Evolutionary conservation across 2,329 filamentous ascomycete species (phyloP).

Genomic region (Neofusicoccum umdonicola): DNA sequence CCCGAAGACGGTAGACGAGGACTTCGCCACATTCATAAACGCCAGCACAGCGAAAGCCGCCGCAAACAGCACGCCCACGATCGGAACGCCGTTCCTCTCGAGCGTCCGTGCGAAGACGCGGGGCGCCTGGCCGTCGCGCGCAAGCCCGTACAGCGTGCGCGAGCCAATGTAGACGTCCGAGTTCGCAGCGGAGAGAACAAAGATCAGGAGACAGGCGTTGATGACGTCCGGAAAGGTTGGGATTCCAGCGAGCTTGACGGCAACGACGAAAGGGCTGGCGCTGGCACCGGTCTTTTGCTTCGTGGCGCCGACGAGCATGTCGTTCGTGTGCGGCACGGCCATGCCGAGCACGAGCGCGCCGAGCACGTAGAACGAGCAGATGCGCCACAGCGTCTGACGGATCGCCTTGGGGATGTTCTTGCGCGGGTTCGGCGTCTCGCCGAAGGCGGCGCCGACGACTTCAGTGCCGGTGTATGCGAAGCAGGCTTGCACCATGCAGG

Average conservation of each 20-base stretch:
- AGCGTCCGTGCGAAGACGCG: slow-evolving; percentile 60
- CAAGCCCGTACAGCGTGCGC: slow-evolving; percentile 82
- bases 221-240: slow-evolving; percentile 37
- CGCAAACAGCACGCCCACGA: slow-evolving; percentile 54
- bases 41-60: slow-evolving; percentile 59
- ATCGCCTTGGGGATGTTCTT: slow-evolving; percentile 62
- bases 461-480: slow-evolving; percentile 68
- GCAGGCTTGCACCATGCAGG: slow-evolving; percentile 59
- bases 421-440: slow-evolving; percentile 62
- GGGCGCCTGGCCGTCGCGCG: slow-evolving; percentile 67
- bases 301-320: slow-evolving; percentile 41
- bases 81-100: slow-evolving; percentile 54
- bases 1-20: slow-evolving; percentile 59
- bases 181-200: slow-evolving; percentile 19
- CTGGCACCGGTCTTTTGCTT: slow-evolving; percentile 39
- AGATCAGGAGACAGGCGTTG: slow-evolving; percentile 20
- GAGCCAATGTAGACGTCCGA: slow-evolving; percentile 81
- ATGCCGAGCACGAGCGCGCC: slow-evolving; percentile 56
- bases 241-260: slow-evolving; percentile 44
- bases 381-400: slow-evolving; percentile 45
- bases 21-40: slow-evolving; percentile 66
- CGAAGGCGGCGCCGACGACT: slow-evolving; percentile 46
- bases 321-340: slow-evolving; percentile 56
- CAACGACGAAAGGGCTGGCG: slow-evolving; percentile 58
- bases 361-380: slow-evolving; percentile 43